Evolutionary conservation across 1,284 basidiomycete species (phyloP), one percentile per base, ranked within the genome.

Genomic region (Heterobasidion annosum): DNA sequence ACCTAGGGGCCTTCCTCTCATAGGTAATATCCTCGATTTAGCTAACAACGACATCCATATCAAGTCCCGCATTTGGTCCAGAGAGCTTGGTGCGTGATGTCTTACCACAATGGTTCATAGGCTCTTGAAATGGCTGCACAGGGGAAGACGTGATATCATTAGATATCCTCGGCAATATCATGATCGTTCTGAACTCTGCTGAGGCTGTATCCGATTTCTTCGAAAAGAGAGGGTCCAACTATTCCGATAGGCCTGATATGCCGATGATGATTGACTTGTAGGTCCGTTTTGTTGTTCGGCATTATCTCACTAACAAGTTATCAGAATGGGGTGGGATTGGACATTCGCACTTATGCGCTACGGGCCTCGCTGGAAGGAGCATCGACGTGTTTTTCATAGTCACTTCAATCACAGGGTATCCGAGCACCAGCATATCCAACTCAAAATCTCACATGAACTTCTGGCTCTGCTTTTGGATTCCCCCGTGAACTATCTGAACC

Each of bases 101-200:
- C 25, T 25, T 25, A 4, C 3, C 25, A 25, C 3, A 4, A 25
- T 25, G 25, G 25, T 5, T 25, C 5, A 13, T 16, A 13, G 40
- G 16, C 40, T 13, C 40, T 13, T 13, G 16, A 43, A 43, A 43
- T 13, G 16, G 32, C 16, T 7, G 19, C 15, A 2, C 34, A 34
- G n/a, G n/a, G 34, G 44, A 16, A 13, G 72, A 74, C 53, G 69
- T 75, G 10, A 59, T 72, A 8, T 67, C 72, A 55, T 51, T 75
- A 19, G 25, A 32, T n/a, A 60, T 69, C 6, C 61, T 66, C 1
- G 72, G 72, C 1, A 68, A 61, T 3, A 65, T 65, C 1, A 63
- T 76, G 34, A 57, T 77, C 48, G 62, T 77, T 8, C 59, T 77
- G 16, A 70, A 73, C 52, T 68, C 71, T 5, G 43, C 61, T 1